Base-by-base conservation (phyloP, 192 early-diverging fungal genomes). In the Linnemannia zychae region DNA sequence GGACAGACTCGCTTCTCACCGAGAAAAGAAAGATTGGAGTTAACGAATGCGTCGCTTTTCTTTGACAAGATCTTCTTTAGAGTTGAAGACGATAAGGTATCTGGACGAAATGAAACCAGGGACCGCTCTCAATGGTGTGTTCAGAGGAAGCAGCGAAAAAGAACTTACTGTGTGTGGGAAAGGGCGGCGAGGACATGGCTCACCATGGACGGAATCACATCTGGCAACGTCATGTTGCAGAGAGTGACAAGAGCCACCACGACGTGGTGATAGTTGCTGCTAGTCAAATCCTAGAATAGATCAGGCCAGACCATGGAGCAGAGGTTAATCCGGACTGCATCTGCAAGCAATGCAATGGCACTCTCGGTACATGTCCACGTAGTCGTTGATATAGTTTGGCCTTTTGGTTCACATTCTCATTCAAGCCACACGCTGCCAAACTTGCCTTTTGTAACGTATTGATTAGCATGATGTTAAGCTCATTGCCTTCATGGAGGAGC, bases 401-500 rank as follows among this genome's bases (percentile, higher is more conserved):
- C n/a, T 53, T 48, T 40, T n/a, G 28, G 11, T 24, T n/a, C 31
- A 9, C 15, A 13, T 48, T 36, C 15, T 22, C 15, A 11, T 1
- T 31, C 46, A 12, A 48, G 5, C 9, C 40, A 44, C 9, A 9
- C 40, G 9, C 9, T 44, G 40, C 9, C 40, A 44, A 44, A 44
- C 68, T 70, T 77, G 88, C 91, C 79, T 88, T 86, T 86, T 91
- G 90, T 15, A 92, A 67, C 7, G 91, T 92, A 75, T 92, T 92
- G 20, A 91, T 82, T 20, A 92, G 67, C 91, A 92, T 91, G 44
- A 92, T 91, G 66, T 87, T 88, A 16, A 90, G 72, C 73, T 90
- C 88, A 79, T 87, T 87, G 28, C 88, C 86, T 60, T 92, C 79
- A 22, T 88, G 74, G 6, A 92, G 76, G 15, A 92, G 82, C 24